phyloP scores from a whole-genome alignment of 2,329 filamentous ascomycete species.

The Ascochyta viciae-villosae region DNA sequence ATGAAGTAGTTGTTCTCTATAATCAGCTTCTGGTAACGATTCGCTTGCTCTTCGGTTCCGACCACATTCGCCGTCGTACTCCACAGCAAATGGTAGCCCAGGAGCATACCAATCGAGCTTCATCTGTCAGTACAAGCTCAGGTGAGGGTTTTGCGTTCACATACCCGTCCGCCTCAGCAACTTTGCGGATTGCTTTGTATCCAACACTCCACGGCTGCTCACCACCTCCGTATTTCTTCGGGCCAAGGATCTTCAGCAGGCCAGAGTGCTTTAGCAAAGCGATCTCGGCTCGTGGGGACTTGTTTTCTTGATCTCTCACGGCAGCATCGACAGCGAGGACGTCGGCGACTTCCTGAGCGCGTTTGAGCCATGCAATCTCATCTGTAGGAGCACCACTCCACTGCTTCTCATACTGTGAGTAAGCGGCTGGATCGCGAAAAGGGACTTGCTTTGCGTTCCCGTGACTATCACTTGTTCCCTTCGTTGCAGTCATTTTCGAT shows the following conservation, averaged over 20 bases:
- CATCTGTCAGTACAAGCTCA: not conserved
- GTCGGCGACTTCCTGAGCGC: slow-evolving; percentile 58
- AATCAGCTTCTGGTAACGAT: slow-evolving; percentile 64
- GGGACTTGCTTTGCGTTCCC: slow-evolving; percentile 23
- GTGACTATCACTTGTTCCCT: slow-evolving; percentile 19
- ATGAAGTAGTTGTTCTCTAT: slow-evolving; percentile 71
- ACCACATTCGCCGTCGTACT: slow-evolving; percentile 67
- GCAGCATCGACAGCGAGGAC: slow-evolving; percentile 60
- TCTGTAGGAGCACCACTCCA: slow-evolving; percentile 50
- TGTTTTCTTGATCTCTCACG: slow-evolving; percentile 59
- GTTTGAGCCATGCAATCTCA: slow-evolving; percentile 55
- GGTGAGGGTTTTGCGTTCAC: not conserved
- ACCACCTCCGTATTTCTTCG: slow-evolving; percentile 60
- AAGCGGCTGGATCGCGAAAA: slow-evolving; percentile 49
- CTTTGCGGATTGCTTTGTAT: slow-evolving; percentile 66
- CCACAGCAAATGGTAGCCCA: slow-evolving; percentile 72
- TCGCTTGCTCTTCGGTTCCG: slow-evolving; percentile 66
- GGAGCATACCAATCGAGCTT: slow-evolving; percentile 67
- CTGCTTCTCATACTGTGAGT: slow-evolving; percentile 49
- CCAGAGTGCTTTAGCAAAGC: slow-evolving; percentile 60
- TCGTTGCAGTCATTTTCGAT: slow-evolving; percentile 16
- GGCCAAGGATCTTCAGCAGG: slow-evolving; percentile 59
- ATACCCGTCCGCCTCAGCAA: slow-evolving; percentile 69
- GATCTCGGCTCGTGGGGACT: slow-evolving; percentile 60
- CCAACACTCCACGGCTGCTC: slow-evolving; percentile 62